Evolutionary conservation across 2,329 filamentous ascomycete genomes (phyloP).

Genomic region (Ophioceras dolichostomum): DNA sequence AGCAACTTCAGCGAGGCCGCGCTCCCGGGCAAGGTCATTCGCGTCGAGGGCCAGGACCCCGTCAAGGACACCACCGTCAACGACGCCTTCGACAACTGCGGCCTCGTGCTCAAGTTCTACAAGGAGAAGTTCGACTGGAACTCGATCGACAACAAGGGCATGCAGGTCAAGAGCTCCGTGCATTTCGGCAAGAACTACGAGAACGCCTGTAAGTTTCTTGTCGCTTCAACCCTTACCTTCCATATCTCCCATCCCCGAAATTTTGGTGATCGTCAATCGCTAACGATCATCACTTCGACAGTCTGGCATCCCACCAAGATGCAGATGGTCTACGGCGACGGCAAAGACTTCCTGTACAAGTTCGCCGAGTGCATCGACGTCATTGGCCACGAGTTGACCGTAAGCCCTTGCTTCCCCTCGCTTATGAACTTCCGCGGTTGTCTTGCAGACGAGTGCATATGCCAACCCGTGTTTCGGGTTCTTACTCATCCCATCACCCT

Average conservation of each 20-base stretch:
- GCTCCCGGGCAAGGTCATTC: conserved; percentile 29
- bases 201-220: conserved; percentile 36
- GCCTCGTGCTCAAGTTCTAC: conserved; percentile 36
- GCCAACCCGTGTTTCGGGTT: no score
- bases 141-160: conserved; percentile 37
- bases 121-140: conserved; percentile 34
- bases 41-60: conserved; percentile 27
- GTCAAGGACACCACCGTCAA: conserved; percentile 30
- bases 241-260: no score
- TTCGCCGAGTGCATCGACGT: conserved; percentile 41
- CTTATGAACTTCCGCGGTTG: no score
- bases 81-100: conserved; percentile 36
- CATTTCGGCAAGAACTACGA: conserved; percentile 37
- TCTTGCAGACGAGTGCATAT: no score
- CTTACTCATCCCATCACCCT: no score
- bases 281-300: no score
- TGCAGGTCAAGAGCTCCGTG: conserved; percentile 36
- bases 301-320: conserved; percentile 35
- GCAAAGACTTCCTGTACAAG: conserved; percentile 35
- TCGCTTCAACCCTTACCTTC: no score
- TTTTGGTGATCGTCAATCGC: no score
- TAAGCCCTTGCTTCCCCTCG: conserved; percentile 7
- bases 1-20: conserved; percentile 20
- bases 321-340: conserved; percentile 46
- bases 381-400: conserved; percentile 43